Conservation (phyloP, 2,329 filamentous ascomycete genomes). For the Fusarium nodosum region DNA sequence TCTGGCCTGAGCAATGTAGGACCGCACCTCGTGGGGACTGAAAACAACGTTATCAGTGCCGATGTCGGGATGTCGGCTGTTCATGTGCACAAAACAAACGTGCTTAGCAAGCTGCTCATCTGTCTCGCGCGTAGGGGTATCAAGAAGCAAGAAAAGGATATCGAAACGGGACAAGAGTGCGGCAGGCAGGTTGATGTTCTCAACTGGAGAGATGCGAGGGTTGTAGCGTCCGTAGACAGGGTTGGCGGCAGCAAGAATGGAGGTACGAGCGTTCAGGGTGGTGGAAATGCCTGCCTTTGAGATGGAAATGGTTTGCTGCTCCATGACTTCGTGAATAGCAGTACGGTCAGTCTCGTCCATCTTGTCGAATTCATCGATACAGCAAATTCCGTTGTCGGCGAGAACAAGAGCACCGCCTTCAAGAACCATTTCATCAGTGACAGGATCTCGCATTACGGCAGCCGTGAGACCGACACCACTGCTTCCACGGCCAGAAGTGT, state of each 20-base stretch:
- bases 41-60: conserved; percentile 77
- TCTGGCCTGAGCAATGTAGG: conserved; percentile 94
- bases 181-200: conserved; percentile 99
- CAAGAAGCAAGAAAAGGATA: conserved; percentile 94
- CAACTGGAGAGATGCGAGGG: conserved; percentile 94
- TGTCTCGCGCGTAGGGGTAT: conserved; percentile 88
- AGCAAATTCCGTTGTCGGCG: conserved; percentile 87
- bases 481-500: conserved; percentile 84
- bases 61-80: conserved; percentile 89
- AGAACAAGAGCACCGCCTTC: conserved; percentile 84
- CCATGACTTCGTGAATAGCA: conserved; percentile 90
- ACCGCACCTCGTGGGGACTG: conserved; percentile 90
- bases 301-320: conserved; percentile 88
- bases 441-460: conserved; percentile 85
- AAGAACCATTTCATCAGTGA: conserved; percentile 87
- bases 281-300: conserved; percentile 79
- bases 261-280: conserved; percentile 94
- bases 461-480: conserved; percentile 86
- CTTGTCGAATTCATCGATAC: conserved; percentile 90
- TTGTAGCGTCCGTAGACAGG: conserved; percentile 98
- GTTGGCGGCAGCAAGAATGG: conserved; percentile 95
- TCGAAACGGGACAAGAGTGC: conserved; percentile 97
- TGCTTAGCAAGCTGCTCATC: conserved; percentile 96
- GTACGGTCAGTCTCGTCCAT: conserved; percentile 88
- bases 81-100: conserved; percentile 97